Conservation (phyloP, 495 filamentous ascomycete species). For the Penicillium pancosmium region DNA sequence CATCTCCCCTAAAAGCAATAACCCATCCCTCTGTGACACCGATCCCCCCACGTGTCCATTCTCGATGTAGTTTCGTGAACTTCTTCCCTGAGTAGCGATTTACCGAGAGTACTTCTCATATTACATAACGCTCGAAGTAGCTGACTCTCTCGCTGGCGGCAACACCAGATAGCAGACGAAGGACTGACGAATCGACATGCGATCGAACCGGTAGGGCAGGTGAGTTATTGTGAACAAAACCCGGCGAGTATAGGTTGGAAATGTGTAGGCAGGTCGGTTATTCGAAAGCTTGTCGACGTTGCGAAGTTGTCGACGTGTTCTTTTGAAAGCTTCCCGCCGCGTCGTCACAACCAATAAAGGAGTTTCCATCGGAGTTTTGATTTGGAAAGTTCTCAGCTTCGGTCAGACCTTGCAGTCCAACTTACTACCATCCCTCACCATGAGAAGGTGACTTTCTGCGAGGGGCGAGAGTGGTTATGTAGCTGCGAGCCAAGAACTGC, state of each 20-base stretch:
- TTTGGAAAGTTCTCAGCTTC: slow-evolving; percentile 9
- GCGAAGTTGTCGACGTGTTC: slow-evolving; percentile 10
- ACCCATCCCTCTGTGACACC: slow-evolving; percentile 9
- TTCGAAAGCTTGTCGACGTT: slow-evolving; percentile 5
- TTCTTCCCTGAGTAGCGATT: slow-evolving; percentile 12
- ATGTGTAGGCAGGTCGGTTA: slow-evolving; percentile 4
- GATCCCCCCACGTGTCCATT: slow-evolving; percentile 6
- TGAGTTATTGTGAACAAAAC: slow-evolving; percentile 11
- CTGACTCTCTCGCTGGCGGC: slow-evolving; percentile 10
- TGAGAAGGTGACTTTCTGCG: slow-evolving; percentile 9
- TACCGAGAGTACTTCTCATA: slow-evolving; percentile 9
- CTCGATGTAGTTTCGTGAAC: slow-evolving; percentile 9
- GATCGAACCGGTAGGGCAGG: slow-evolving; percentile 11
- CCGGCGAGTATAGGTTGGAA: slow-evolving; percentile 2
- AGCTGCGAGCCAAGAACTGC: too few relatives aligned
- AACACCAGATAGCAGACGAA: slow-evolving; percentile 13
- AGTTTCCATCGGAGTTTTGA: slow-evolving; percentile 1
- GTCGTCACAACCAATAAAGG: slow-evolving; percentile 9
- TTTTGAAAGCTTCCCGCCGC: slow-evolving; percentile 8
- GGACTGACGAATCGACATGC: slow-evolving; percentile 13
- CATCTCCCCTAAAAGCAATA: slow-evolving; percentile 2
- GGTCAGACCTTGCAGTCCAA: slow-evolving; percentile 12
- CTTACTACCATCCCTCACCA: slow-evolving; percentile 8
- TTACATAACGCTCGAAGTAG: neutral
- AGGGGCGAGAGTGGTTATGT: neutral